These are phyloP conservation scores for Pontederia crassipes DNA, from an alignment of 176 grass and related monocot genomes.

Conservation along the genomic window DNA sequence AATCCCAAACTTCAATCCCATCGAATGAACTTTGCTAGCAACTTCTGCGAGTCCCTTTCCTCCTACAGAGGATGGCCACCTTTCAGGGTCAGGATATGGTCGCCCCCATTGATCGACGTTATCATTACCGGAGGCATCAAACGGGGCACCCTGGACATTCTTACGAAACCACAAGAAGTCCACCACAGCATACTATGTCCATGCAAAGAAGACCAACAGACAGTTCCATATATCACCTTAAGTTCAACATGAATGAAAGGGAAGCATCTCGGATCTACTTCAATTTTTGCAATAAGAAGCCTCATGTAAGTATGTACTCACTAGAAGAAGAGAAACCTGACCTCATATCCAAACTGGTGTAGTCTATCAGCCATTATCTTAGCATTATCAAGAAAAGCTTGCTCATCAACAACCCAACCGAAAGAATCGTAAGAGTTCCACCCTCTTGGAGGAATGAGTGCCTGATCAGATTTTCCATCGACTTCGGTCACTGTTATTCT, in stretches of 20 bases:
- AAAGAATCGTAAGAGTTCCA: constrained; percentile 98
- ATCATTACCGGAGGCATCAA: constrained; percentile 68
- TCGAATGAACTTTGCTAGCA: constrained; percentile 52
- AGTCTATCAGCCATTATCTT: constrained; percentile 58
- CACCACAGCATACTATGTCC: constrained; percentile 59
- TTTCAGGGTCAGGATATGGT: constrained; percentile 63
- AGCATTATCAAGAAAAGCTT: constrained; percentile 59
- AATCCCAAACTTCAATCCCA: constrained; percentile 90
- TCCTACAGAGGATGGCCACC: constrained; percentile 62
- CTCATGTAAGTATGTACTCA: too few relatives aligned
- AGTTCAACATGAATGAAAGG: background rate
- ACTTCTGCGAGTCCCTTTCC: constrained; percentile 55
- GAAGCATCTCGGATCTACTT: background rate
- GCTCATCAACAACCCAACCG: constrained; percentile 68
- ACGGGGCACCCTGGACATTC: constrained; percentile 43
- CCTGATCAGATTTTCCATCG: constrained; percentile 19
- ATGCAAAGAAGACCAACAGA: background rate
- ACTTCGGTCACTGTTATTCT: background rate
- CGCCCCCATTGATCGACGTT: constrained; percentile 75
- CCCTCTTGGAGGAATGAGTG: constrained; percentile 51
- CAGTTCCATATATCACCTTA: background rate
- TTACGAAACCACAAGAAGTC: constrained; percentile 88
- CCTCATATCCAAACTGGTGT: constrained; percentile 63
- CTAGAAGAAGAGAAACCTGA: constrained; percentile 8
- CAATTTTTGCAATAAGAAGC: background rate